Percentiles rank a stretch among this genome's conserved stretches.
phyloP scores from a whole-genome alignment of 768 basidiomycete genomes.

The Phlebiopsis flavidoalba region DNA sequence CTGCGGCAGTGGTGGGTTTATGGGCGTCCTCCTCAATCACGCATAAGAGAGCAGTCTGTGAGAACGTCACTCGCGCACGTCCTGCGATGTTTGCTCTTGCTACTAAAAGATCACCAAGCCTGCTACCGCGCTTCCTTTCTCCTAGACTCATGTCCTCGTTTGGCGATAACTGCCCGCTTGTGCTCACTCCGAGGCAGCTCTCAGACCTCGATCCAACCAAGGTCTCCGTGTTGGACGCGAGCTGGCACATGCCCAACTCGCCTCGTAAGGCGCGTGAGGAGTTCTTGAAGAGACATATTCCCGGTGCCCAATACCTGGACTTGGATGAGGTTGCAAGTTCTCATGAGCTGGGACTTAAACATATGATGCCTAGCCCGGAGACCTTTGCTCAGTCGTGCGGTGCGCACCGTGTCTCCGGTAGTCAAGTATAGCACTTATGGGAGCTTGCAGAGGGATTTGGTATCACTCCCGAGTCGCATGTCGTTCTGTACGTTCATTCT shows the following conservation, averaged over 20 bases:
- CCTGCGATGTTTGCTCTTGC: constrained; percentile 6
- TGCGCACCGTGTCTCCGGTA: constrained; percentile 32
- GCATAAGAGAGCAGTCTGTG: background rate
- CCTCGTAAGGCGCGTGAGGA: constrained; percentile 67
- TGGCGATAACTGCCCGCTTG: constrained; percentile 35
- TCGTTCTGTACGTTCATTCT: constrained; percentile 59
- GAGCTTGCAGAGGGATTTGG: constrained; percentile 54
- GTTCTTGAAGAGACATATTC: constrained; percentile 62
- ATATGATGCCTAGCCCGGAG: constrained; percentile 83
- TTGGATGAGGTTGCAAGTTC: constrained; percentile 73
- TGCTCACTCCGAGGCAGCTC: constrained; percentile 49
- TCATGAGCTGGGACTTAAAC: constrained; percentile 77
- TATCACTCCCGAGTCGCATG: constrained; percentile 68
- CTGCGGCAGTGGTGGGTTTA: background rate
- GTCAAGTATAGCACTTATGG: background rate
- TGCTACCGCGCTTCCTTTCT: constrained; percentile 8
- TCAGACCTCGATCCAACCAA: constrained; percentile 27
- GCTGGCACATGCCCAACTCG: constrained; percentile 94
- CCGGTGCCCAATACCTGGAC: constrained; percentile 70
- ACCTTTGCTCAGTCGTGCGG: constrained; percentile 78
- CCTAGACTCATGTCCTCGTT: constrained; percentile 34
- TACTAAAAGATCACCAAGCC: constrained; percentile 5
- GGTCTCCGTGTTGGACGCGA: constrained; percentile 62
- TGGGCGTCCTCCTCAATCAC: background rate
- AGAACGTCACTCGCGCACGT: background rate